Evolutionary conservation across 2,329 filamentous ascomycete species (phyloP).

Genomic region (Aureobasidium sp.): DNA sequence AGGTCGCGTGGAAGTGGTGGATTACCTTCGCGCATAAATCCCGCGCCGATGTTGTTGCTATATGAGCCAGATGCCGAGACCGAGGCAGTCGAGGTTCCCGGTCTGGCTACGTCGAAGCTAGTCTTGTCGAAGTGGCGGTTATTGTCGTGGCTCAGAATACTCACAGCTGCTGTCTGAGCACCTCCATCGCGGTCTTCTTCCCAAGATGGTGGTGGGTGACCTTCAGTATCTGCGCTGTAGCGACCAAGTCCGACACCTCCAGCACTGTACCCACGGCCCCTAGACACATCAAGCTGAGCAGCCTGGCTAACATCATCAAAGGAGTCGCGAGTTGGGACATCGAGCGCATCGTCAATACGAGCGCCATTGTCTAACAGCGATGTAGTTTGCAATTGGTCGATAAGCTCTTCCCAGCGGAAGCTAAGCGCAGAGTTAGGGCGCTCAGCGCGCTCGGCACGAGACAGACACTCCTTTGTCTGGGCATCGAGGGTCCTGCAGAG

Average conservation of each 20-base stretch:
- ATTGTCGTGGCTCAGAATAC: constrained; percentile 12
- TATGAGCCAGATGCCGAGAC: not conserved
- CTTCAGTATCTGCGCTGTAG: not conserved
- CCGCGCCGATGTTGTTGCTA: constrained; percentile 9
- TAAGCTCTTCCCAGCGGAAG: constrained; percentile 47
- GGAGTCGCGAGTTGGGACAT: constrained; percentile 15
- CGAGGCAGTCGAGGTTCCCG: not conserved
- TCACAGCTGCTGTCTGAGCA: constrained; percentile 17
- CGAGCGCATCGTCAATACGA: constrained; percentile 25
- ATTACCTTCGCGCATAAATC: not conserved
- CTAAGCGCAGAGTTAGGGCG: constrained; percentile 42
- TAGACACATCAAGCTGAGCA: not conserved
- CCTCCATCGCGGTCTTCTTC: constrained; percentile 17
- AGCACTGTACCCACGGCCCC: constrained; percentile 5
- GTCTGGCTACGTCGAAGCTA: not conserved
- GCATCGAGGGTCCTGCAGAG: constrained; percentile 41
- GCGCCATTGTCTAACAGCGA: constrained; percentile 23
- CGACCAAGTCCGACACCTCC: not conserved
- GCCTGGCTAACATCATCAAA: constrained; percentile 16
- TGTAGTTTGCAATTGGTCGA: constrained; percentile 35
- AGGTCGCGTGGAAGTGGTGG: not conserved
- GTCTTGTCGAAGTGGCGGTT: constrained; percentile 2
- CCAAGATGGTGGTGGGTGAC: constrained; percentile 11
- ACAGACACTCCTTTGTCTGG: constrained; percentile 44
- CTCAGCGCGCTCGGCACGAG: constrained; percentile 46